Conservation (phyloP, 1,284 basidiomycete species). For the Mycena sp. region DNA sequence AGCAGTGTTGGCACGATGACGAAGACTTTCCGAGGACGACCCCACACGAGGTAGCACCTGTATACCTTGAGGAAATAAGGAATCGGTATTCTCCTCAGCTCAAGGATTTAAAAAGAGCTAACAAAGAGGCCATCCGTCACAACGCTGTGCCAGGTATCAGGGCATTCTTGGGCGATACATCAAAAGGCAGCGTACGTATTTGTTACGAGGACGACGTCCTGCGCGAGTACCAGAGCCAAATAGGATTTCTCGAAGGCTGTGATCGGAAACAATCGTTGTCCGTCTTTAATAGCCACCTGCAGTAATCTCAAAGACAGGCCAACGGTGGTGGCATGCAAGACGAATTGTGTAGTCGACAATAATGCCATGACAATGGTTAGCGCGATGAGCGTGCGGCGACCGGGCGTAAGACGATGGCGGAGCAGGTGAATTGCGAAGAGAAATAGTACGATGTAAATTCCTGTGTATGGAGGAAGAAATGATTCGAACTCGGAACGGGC, state of each 20-base stretch:
- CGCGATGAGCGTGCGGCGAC: neutral
- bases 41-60: slow-evolving; percentile 22
- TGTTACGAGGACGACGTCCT: slow-evolving; percentile 11
- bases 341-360: slow-evolving; percentile 12
- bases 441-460: slow-evolving; percentile 8
- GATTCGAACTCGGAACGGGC: neutral
- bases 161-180: neutral
- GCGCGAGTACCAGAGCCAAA: neutral
- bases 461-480: neutral
- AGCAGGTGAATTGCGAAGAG: slow-evolving; percentile 11
- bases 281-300: neutral
- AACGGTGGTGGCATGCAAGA: neutral
- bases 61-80: neutral
- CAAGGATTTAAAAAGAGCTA: neutral
- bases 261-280: neutral
- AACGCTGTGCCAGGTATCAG: neutral
- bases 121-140: slow-evolving; percentile 19
- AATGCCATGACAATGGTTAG: slow-evolving; percentile 4
- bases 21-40: slow-evolving; percentile 1
- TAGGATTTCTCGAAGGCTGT: neutral
- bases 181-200: slow-evolving; percentile 5
- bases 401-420: neutral
- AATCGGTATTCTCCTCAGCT: too few species aligned
- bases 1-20: slow-evolving; percentile 4
- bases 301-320: slow-evolving; percentile 6